Percentiles rank a stretch among this genome's conserved stretches.
Conservation (phyloP, 257 asterid species). For the Fraxinus pennsylvanica region DNA sequence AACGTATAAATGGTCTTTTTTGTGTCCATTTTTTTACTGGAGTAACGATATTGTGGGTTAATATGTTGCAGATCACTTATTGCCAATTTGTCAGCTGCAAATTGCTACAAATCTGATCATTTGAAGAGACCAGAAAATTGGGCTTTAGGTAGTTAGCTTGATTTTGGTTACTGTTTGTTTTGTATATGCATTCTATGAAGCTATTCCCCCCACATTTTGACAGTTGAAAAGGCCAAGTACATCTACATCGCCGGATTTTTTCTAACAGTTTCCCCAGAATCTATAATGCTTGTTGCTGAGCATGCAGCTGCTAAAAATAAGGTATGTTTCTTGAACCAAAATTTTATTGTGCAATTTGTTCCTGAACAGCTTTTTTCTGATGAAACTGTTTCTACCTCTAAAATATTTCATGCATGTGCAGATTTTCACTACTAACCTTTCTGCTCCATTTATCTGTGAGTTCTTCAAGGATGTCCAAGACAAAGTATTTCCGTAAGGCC, state of each 20-base stretch:
- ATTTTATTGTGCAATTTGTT: conserved; percentile 12
- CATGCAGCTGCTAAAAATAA: conserved; percentile 90
- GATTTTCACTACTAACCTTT: conserved; percentile 81
- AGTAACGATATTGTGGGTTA: conserved; percentile 17
- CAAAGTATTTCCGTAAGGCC: conserved; percentile 69
- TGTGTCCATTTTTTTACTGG: conserved; percentile 1
- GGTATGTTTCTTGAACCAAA: conserved; percentile 35
- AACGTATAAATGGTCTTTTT: background rate
- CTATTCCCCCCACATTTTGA: conserved; percentile 23
- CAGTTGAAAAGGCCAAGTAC: conserved; percentile 96
- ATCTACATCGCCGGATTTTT: conserved; percentile 92
- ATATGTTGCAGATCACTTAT: conserved; percentile 71
- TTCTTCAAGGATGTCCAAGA: conserved; percentile 53
- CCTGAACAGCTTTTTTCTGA: conserved; percentile 9
- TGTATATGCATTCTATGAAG: conserved; percentile 5
- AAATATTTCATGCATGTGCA: conserved; percentile 36
- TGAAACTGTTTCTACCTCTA: conserved; percentile 18
- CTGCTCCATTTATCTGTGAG: conserved; percentile 95
- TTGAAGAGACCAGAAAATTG: conserved; percentile 81
- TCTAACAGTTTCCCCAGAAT: conserved; percentile 97
- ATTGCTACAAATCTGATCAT: conserved; percentile 83
- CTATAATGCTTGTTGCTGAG: conserved; percentile 88
- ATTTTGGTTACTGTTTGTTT: conserved; percentile 15
- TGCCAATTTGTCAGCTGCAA: conserved; percentile 93
- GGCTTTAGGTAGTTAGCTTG: conserved; percentile 63